Base-by-base conservation (phyloP, 1,284 basidiomycete species). In the Pyrrhoderma lamaoense region DNA sequence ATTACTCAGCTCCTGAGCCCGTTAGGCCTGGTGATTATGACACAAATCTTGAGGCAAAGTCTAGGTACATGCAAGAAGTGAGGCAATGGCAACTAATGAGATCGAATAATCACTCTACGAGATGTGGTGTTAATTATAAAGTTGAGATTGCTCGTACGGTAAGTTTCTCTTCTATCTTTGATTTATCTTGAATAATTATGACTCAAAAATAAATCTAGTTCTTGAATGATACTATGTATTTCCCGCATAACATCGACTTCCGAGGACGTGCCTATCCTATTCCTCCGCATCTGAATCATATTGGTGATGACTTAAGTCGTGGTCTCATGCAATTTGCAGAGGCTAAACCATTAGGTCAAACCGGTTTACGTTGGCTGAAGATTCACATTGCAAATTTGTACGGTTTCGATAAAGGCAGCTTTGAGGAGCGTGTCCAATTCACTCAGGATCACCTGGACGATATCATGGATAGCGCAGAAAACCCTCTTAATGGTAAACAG, bases 221-320 rank as follows among this genome's bases (percentile, higher is more conserved):
- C 74, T 68, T 93, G 42, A 80, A 79, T 35, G 92, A 98, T 62
- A 82, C 74, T 0, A 87, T 99, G 66, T 99, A 93, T 69, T 78
- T 96, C 56, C 95, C 95, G 0, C 96, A 99, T 70, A 98, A 97
- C 68, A 76, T 99, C 63, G 96, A 99, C 68, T 99, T 99, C 79
- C 84, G 95, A 57, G 96, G 96, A 3, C 85, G 95, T 49, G 93
- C 95, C 0, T 99, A 99, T 64, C 95, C 96, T 2, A 86, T 98
- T 48, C 94, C 96, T 0, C 93, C 95, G 1, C 92, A 98, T 70
- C 73, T 99, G 55, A 94, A 88, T 62, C 96, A 99, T 62, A 90
- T 98, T 49, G 95, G 95, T 18, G 91, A 99, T 65, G 95, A 99
- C 64, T 74, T 99, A 14, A 89, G 86, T 59, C 85, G 95, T 64